A percentile compares a stretch with the other conserved stretches of the same genome.
phyloP scores from a whole-genome alignment of 2,329 filamentous ascomycete species.

The Curvularia verruculosa region DNA sequence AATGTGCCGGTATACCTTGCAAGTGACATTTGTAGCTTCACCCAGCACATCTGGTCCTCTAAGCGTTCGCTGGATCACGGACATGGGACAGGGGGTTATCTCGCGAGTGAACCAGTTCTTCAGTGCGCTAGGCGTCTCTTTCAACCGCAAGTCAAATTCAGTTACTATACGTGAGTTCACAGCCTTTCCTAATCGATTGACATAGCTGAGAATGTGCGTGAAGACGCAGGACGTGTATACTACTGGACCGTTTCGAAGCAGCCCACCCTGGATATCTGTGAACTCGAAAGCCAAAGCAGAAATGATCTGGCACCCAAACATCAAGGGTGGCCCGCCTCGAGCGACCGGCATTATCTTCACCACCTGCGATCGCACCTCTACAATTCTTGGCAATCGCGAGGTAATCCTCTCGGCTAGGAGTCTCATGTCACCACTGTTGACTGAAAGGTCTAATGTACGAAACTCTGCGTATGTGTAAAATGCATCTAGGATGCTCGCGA shows the following conservation, averaged over 20 bases:
- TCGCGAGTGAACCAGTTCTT: background rate
- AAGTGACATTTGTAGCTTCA: no score
- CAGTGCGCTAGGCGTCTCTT: background rate
- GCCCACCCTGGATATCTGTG: slow-evolving; percentile 4
- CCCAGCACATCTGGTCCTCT: background rate
- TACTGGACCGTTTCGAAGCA: background rate
- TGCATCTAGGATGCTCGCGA: background rate
- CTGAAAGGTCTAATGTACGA: background rate
- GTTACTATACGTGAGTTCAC: background rate
- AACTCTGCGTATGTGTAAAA: slow-evolving; percentile 3
- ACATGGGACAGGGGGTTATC: background rate
- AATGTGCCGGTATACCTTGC: no score
- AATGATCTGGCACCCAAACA: slow-evolving; percentile 1
- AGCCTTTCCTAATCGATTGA: background rate
- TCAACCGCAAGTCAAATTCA: background rate
- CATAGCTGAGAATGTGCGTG: background rate
- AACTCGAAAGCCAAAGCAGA: background rate
- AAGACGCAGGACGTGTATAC: slow-evolving; percentile 4
- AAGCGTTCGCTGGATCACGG: background rate
- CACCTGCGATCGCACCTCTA: background rate
- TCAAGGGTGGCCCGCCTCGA: background rate
- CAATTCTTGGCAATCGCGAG: slow-evolving; percentile 1
- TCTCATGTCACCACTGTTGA: slow-evolving; percentile 1
- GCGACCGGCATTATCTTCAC: background rate
- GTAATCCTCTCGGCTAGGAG: slow-evolving; percentile 3